A percentile compares a stretch with the other conserved stretches of the same genome.
These are phyloP conservation scores for Rhynchosporium agropyri DNA, from an alignment of 2,329 filamentous ascomycete genomes.

Conservation along the genomic window DNA sequence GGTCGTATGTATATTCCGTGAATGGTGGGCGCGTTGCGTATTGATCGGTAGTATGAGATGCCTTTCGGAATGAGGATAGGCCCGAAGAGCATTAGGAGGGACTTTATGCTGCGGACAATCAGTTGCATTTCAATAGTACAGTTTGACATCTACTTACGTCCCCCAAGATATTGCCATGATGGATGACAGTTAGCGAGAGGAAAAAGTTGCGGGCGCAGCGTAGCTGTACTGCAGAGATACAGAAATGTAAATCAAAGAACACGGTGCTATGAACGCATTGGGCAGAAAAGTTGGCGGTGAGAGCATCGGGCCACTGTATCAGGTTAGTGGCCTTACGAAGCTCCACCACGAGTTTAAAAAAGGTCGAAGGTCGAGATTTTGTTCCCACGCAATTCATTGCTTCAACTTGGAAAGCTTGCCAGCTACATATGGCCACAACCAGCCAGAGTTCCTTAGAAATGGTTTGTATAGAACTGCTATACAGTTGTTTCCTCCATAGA, in stretches of 20 bases:
- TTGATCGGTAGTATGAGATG: conserved; percentile 64
- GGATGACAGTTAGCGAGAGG: conserved; percentile 7
- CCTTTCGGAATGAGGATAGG: conserved; percentile 71
- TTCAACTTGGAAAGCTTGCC: too few species aligned
- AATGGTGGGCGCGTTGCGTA: conserved; percentile 48
- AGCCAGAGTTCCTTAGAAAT: background rate
- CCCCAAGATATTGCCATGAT: conserved; percentile 51
- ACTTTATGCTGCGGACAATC: conserved; percentile 45
- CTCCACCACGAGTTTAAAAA: too few species aligned
- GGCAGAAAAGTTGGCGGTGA: too few species aligned
- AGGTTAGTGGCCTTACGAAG: too few species aligned
- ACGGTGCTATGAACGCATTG: background rate
- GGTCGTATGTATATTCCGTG: conserved; percentile 56
- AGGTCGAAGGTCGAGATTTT: too few species aligned
- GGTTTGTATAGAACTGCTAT: conserved; percentile 15
- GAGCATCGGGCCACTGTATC: too few species aligned
- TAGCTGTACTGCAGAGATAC: background rate
- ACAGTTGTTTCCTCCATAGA: background rate
- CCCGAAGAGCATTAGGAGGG: conserved; percentile 59
- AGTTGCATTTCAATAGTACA: conserved; percentile 41
- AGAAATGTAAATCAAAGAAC: background rate
- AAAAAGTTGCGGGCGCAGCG: background rate
- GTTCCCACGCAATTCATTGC: too few species aligned
- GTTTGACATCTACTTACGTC: conserved; percentile 47
- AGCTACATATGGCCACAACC: background rate